phyloP scores from a whole-genome alignment of 2,329 filamentous ascomycete species.

The Hirsutella minnesotensis region DNA sequence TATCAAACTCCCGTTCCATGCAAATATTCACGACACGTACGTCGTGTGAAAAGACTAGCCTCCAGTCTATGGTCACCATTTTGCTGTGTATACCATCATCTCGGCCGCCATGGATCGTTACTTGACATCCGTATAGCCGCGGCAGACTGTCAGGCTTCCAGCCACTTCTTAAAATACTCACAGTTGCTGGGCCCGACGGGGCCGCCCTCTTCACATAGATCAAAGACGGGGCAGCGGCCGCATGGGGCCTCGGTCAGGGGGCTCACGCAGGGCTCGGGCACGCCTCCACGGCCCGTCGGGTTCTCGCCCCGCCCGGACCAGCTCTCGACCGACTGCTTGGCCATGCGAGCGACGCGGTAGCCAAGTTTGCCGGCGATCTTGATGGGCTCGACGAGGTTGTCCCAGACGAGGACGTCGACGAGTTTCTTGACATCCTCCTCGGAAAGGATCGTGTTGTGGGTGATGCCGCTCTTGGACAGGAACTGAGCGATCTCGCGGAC shows the following conservation, averaged over 20 bases:
- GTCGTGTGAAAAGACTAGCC: neutral
- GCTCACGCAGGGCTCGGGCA: slow-evolving; percentile 42
- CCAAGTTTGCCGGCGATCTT: slow-evolving; percentile 35
- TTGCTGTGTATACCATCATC: no score
- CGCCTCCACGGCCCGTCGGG: slow-evolving; percentile 22
- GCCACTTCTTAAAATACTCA: slow-evolving; percentile 83
- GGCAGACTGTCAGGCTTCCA: slow-evolving; percentile 27
- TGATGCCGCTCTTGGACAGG: slow-evolving; percentile 56
- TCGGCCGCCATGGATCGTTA: no score
- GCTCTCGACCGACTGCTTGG: slow-evolving; percentile 29
- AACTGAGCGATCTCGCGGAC: slow-evolving; percentile 64
- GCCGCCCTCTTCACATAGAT: slow-evolving; percentile 81
- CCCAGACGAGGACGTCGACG: slow-evolving; percentile 78
- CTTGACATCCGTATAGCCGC: no score
- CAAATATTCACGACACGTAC: neutral
- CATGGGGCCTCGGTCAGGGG: slow-evolving; percentile 84
- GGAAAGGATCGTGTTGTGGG: slow-evolving; percentile 57
- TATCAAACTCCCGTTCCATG: neutral
- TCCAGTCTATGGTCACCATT: no score
- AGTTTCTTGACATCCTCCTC: slow-evolving; percentile 75
- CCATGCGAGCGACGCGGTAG: slow-evolving; percentile 40
- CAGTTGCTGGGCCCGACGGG: slow-evolving; percentile 84
- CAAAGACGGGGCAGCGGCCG: slow-evolving; percentile 84
- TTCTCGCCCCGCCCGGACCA: slow-evolving; percentile 29
- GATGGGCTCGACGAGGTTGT: slow-evolving; percentile 66